Evolutionary conservation across 2,329 filamentous ascomycete species (phyloP).

Genomic region (Botrytis medusae): DNA sequence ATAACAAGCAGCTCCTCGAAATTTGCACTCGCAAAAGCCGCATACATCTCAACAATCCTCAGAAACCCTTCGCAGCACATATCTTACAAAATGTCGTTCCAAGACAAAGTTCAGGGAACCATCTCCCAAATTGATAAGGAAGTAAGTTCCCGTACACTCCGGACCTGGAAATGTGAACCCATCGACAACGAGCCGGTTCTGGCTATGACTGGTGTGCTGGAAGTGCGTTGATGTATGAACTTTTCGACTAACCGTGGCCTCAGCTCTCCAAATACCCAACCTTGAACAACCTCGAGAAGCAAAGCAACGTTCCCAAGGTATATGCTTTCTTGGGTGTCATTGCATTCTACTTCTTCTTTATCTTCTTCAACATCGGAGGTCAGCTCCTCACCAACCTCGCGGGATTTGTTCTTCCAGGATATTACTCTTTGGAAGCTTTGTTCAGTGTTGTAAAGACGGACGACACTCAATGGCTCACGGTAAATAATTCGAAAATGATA

Average conservation of each 20-base stretch:
- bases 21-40: slow-evolving; percentile 6
- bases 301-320: slow-evolving; percentile 79
- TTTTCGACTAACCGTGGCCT: slow-evolving; percentile 1
- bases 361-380: slow-evolving; percentile 89
- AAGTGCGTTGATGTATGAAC: not conserved
- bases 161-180: not conserved
- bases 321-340: slow-evolving; percentile 76
- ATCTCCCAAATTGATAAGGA: slow-evolving; percentile 79
- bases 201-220: not conserved
- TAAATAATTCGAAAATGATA: slow-evolving; percentile 44
- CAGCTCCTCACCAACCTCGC: slow-evolving; percentile 86
- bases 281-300: slow-evolving; percentile 83
- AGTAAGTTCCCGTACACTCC: slow-evolving; percentile 52
- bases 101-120: slow-evolving; percentile 75
- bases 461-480: slow-evolving; percentile 78
- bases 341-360: slow-evolving; percentile 84
- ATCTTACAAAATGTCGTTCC: slow-evolving; percentile 68
- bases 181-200: not conserved
- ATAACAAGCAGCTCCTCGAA: slow-evolving; percentile 19
- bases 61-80: not conserved
- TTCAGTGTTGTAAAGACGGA: slow-evolving; percentile 71
- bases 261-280: slow-evolving; percentile 83
- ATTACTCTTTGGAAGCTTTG: slow-evolving; percentile 79
- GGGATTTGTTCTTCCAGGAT: slow-evolving; percentile 78
- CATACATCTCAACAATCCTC: not conserved